Evolutionary conservation across 1,284 basidiomycete genomes (phyloP).

Genomic region (Gymnopus androsaceus): DNA sequence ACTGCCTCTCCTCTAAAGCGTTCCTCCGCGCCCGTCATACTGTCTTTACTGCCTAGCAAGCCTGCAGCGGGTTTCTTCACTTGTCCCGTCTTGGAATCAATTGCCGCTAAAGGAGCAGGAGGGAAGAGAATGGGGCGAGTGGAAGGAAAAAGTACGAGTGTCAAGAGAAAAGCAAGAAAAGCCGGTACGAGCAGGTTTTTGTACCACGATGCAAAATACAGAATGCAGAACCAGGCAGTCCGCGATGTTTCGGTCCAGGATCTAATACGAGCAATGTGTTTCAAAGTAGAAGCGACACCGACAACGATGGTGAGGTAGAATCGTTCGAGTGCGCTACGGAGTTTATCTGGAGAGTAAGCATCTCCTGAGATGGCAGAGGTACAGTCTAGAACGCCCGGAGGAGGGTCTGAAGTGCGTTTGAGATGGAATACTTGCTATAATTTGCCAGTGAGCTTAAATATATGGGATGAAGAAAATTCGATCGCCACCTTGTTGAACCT

Average conservation of each 20-base stretch:
- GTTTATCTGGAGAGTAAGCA: not conserved
- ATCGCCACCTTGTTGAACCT: constrained; percentile 3
- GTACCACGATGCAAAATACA: not conserved
- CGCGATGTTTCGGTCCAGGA: constrained; percentile 3
- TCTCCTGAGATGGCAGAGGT: not conserved
- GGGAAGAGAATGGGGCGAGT: not conserved
- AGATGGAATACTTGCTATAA: constrained; percentile 3
- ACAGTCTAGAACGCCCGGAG: not conserved
- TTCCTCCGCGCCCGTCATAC: constrained; percentile 5
- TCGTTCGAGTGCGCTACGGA: not conserved
- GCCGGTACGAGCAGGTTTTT: not conserved
- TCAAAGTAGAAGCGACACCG: not conserved
- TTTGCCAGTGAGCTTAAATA: not conserved
- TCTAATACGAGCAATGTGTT: constrained; percentile 5
- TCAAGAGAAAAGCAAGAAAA: not conserved
- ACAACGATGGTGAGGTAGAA: not conserved
- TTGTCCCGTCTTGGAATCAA: not conserved
- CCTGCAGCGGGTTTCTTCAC: not conserved
- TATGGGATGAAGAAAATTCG: not conserved
- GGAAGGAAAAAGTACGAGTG: not conserved
- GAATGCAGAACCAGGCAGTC: not conserved
- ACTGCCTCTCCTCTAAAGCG: not conserved
- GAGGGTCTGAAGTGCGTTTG: not conserved
- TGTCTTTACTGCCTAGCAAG: not conserved
- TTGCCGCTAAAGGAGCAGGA: not conserved